Percentiles rank a stretch among this genome's conserved stretches.
These are phyloP conservation scores for Alternaria metachromatica DNA, from an alignment of 2,329 filamentous ascomycete species.

Conservation along the genomic window DNA sequence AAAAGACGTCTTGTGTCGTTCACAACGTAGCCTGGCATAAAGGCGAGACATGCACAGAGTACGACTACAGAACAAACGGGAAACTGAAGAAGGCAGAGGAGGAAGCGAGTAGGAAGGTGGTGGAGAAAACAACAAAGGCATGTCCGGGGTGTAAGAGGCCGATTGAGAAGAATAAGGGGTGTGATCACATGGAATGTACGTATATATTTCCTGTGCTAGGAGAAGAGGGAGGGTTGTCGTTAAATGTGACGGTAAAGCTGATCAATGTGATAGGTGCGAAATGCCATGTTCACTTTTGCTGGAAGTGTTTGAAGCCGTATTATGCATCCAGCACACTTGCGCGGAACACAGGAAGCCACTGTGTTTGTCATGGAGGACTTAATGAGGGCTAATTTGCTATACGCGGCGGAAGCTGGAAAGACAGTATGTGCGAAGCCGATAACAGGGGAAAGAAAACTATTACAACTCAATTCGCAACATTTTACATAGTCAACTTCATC, in stretches of 20 bases:
- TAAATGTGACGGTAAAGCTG: neutral
- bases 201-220: neutral
- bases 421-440: neutral
- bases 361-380: neutral
- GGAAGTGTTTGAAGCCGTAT: slow-evolving; percentile 45
- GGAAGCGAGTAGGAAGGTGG: slow-evolving; percentile 35
- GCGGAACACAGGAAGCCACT: neutral
- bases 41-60: slow-evolving; percentile 50
- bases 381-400: neutral
- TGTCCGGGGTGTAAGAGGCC: slow-evolving; percentile 50
- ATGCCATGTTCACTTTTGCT: slow-evolving; percentile 52
- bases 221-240: too few species aligned
- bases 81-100: slow-evolving; percentile 37
- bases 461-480: neutral
- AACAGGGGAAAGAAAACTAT: neutral
- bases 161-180: slow-evolving; percentile 52
- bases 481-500: neutral
- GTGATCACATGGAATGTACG: slow-evolving; percentile 51
- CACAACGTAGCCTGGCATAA: slow-evolving; percentile 49
- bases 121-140: slow-evolving; percentile 43
- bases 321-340: neutral
- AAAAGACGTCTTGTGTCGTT: slow-evolving; percentile 45
- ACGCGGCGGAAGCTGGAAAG: neutral
- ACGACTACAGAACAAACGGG: slow-evolving; percentile 41
- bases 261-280: slow-evolving; percentile 31